Conservation (phyloP, 768 basidiomycete species). For the Lactarius psammicola region DNA sequence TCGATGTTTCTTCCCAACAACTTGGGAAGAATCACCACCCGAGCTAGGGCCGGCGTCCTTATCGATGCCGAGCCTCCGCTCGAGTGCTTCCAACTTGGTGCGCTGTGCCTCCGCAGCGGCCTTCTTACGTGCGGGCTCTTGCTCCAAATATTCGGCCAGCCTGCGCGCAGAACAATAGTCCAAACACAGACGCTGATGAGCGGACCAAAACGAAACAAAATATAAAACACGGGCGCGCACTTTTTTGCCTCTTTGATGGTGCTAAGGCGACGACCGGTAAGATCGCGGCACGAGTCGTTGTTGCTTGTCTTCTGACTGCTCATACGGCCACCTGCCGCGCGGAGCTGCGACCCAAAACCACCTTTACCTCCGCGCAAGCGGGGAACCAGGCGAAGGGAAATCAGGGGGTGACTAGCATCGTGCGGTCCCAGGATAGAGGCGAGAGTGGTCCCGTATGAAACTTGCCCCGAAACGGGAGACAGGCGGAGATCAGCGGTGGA, state of each 20-base stretch:
- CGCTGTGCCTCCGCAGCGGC: constrained; percentile 75
- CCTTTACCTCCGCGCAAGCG: constrained; percentile 89
- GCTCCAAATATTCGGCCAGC: constrained; percentile 81
- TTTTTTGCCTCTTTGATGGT: constrained; percentile 96
- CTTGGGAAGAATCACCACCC: constrained; percentile 42
- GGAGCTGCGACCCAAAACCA: constrained; percentile 93
- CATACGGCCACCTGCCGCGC: constrained; percentile 98
- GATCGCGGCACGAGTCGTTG: constrained; percentile 91
- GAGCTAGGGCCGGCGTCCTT: constrained; percentile 38
- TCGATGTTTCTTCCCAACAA: constrained; percentile 78
- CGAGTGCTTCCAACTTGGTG: constrained; percentile 80
- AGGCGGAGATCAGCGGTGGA: constrained; percentile 42
- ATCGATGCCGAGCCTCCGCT: constrained; percentile 75
- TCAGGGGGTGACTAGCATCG: constrained; percentile 37
- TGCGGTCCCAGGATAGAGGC: constrained; percentile 38
- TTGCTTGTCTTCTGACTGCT: constrained; percentile 93
- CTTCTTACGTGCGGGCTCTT: constrained; percentile 76
- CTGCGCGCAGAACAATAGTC: constrained; percentile 40
- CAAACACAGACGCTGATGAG: constrained; percentile 3
- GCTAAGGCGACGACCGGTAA: constrained; percentile 84
- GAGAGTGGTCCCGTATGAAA: constrained; percentile 36
- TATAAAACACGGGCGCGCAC: constrained; percentile 46
- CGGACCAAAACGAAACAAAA: neutral
- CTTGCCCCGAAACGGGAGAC: constrained; percentile 40
- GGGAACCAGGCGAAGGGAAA: constrained; percentile 73